Percentiles rank a stretch among this genome's conserved stretches.
Conservation (phyloP, 495 filamentous ascomycete genomes). For the Tuber microsphaerosporum region DNA sequence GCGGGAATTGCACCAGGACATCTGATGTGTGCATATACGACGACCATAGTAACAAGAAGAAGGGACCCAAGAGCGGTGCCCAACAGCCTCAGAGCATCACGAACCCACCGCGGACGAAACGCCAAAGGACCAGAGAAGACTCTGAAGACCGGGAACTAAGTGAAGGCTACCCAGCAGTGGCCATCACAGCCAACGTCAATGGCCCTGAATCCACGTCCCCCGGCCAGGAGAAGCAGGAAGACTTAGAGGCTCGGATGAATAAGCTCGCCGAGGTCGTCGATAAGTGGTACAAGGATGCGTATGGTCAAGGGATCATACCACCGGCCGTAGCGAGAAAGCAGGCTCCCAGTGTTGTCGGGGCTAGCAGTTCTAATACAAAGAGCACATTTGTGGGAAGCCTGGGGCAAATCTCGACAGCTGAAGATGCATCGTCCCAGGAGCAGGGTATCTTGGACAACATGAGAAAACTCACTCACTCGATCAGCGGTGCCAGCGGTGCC, state of each 20-base stretch:
- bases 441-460: constrained; percentile 17
- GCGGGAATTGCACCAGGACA: constrained; percentile 57
- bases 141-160: constrained; percentile 21
- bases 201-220: background rate
- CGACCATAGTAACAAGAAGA: constrained; percentile 24
- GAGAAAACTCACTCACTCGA: constrained; percentile 16
- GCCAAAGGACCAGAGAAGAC: constrained; percentile 9
- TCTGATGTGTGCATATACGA: constrained; percentile 30
- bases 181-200: background rate
- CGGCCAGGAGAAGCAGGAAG: constrained; percentile 21
- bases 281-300: constrained; percentile 36
- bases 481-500: background rate
- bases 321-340: constrained; percentile 4
- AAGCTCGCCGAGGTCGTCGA: constrained; percentile 37
- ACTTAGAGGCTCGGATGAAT: constrained; percentile 37
- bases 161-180: background rate
- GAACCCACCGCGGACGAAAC: constrained; percentile 8
- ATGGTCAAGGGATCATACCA: constrained; percentile 13
- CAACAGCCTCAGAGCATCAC: constrained; percentile 3
- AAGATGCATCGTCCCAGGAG: constrained; percentile 18
- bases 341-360: background rate
- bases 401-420: background rate
- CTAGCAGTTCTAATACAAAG: background rate
- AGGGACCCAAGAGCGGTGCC: constrained; percentile 17
- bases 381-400: background rate